Conservation (phyloP, 768 basidiomycete species). For the Termitomyces sp. region DNA sequence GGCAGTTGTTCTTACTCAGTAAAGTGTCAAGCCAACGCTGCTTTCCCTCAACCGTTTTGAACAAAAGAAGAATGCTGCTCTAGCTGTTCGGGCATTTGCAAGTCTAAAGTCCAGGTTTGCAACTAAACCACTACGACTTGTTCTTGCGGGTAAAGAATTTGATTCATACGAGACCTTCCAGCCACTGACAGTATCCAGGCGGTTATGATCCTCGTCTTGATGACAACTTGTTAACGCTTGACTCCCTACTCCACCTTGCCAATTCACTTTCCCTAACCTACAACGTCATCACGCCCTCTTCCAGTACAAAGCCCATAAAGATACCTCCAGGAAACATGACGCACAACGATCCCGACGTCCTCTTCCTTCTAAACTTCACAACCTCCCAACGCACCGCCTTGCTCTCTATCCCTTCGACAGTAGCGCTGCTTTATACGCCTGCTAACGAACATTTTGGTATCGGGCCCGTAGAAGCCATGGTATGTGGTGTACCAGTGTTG, state of each 20-base stretch:
- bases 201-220: constrained; percentile 86
- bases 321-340: constrained; percentile 36
- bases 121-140: constrained; percentile 49
- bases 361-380: constrained; percentile 92
- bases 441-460: constrained; percentile 97
- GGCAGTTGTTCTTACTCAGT: background rate
- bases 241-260: constrained; percentile 52
- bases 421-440: constrained; percentile 87
- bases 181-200: constrained; percentile 35
- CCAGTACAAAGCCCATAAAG: constrained; percentile 27
- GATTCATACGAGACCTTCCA: background rate
- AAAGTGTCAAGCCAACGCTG: constrained; percentile 63
- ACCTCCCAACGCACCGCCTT: constrained; percentile 79
- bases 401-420: constrained; percentile 57
- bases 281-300: constrained; percentile 44
- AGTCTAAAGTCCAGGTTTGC: constrained; percentile 30
- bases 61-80: constrained; percentile 82
- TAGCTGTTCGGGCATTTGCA: constrained; percentile 80
- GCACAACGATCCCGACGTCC: constrained; percentile 47
- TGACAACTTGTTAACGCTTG: constrained; percentile 75
- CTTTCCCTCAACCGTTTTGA: constrained; percentile 94
- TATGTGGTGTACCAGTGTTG: constrained; percentile 83
- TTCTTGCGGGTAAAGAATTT: constrained; percentile 62
- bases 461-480: constrained; percentile 92
- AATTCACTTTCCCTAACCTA: constrained; percentile 51